These are phyloP conservation scores for Plasmodium fragile DNA, from an alignment of 169 alveolate genomes.

Conservation along the genomic window DNA sequence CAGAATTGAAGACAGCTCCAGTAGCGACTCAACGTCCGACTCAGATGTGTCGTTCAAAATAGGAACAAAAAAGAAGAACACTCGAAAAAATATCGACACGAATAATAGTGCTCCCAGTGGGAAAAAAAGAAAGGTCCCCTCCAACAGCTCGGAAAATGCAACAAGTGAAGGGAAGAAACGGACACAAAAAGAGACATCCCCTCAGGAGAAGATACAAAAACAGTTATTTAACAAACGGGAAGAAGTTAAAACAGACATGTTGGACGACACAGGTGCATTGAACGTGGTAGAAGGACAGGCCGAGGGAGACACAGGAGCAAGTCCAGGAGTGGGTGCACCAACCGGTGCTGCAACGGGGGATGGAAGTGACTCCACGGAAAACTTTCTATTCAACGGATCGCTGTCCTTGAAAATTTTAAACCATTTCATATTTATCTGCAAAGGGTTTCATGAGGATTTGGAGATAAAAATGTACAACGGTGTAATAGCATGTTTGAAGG, in stretches of 20 bases:
- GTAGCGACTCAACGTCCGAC: conserved; percentile 25
- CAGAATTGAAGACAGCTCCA: conserved; percentile 19
- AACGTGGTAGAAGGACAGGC: not conserved
- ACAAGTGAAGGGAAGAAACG: not conserved
- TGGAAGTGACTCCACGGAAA: not conserved
- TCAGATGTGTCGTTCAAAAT: conserved; percentile 54
- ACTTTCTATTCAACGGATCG: conserved; percentile 49
- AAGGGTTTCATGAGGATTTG: conserved; percentile 69
- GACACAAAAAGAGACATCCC: not conserved
- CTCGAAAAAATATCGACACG: conserved; percentile 4
- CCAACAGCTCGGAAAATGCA: not conserved
- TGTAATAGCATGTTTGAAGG: conserved; percentile 23
- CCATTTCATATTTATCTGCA: conserved; percentile 57
- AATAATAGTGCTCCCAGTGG: conserved; percentile 19
- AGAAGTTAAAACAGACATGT: not conserved
- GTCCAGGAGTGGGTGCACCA: not conserved
- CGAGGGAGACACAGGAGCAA: not conserved
- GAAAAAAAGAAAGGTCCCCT: not conserved
- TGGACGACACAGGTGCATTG: not conserved
- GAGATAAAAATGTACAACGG: conserved; percentile 75
- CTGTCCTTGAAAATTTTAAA: conserved; percentile 53
- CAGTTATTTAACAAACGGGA: not conserved
- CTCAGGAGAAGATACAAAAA: not conserved
- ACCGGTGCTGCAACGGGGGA: not conserved
- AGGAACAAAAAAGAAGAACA: conserved; percentile 18